phyloP scores from a whole-genome alignment of 2,329 filamentous ascomycete species.

The Beauveria asiatica region DNA sequence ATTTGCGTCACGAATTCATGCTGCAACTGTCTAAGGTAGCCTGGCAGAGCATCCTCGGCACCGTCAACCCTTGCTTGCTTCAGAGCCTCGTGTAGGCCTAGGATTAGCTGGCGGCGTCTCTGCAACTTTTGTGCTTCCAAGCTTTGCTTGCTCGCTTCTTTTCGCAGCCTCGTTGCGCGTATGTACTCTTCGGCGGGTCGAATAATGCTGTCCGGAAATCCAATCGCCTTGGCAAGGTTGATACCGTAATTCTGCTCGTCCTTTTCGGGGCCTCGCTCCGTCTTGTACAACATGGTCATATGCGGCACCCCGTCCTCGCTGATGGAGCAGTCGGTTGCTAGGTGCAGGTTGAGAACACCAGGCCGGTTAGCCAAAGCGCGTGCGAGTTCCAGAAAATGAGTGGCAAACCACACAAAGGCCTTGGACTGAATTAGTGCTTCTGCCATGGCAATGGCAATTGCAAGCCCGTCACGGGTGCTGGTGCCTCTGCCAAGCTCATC shows the following conservation, averaged over 20 bases:
- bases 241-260: constrained; percentile 71
- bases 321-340: constrained; percentile 57
- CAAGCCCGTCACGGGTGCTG: constrained; percentile 77
- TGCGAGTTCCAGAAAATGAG: constrained; percentile 81
- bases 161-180: constrained; percentile 47
- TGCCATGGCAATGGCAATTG: constrained; percentile 82
- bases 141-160: constrained; percentile 48
- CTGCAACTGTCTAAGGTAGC: constrained; percentile 53
- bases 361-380: constrained; percentile 64
- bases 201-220: constrained; percentile 61
- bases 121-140: constrained; percentile 50
- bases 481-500: constrained; percentile 92
- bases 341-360: constrained; percentile 76
- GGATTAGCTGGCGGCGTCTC: constrained; percentile 62
- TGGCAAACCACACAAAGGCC: constrained; percentile 84
- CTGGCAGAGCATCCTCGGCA: constrained; percentile 52
- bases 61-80: constrained; percentile 56
- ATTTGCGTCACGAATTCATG: constrained; percentile 11
- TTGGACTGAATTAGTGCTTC: constrained; percentile 76
- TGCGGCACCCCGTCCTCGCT: constrained; percentile 42
- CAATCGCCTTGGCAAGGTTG: constrained; percentile 66
- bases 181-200: constrained; percentile 60
- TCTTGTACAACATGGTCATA: constrained; percentile 83
- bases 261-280: constrained; percentile 61
- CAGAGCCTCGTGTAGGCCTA: constrained; percentile 65